These are phyloP conservation scores for Rhodotorula taiwanensis DNA, from an alignment of 768 basidiomycete species.

Conservation along the genomic window DNA sequence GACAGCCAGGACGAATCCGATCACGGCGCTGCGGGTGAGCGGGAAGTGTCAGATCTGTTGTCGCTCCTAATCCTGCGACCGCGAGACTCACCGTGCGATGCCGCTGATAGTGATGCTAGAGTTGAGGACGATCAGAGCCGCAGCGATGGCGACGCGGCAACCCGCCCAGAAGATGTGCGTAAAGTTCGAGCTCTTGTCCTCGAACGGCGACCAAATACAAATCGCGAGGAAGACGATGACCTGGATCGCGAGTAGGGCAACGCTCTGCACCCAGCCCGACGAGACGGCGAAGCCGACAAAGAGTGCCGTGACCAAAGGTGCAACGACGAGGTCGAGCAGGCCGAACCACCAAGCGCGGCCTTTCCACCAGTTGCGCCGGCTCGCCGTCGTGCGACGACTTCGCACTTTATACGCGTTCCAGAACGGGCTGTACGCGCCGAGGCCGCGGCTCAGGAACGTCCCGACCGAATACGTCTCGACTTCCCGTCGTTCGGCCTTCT, in stretches of 20 bases:
- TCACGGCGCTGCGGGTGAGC: constrained; percentile 23
- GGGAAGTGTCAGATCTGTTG: rapidly evolving
- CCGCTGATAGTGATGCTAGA: constrained; percentile 24
- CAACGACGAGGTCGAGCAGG: constrained; percentile 55
- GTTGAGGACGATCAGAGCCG: constrained; percentile 31
- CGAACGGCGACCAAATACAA: constrained; percentile 30
- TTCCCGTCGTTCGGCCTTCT: constrained; percentile 56
- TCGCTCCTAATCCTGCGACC: too few species aligned
- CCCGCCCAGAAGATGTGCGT: constrained; percentile 29
- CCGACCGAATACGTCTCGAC: constrained; percentile 44
- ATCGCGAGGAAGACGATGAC: constrained; percentile 19
- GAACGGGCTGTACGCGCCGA: constrained; percentile 51
- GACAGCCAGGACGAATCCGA: constrained; percentile 31
- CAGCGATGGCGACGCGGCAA: constrained; percentile 23
- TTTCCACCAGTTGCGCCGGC: constrained; percentile 22
- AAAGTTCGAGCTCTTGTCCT: constrained; percentile 27
- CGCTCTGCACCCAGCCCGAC: constrained; percentile 29
- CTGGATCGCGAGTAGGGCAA: constrained; percentile 30
- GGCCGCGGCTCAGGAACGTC: constrained; percentile 56
- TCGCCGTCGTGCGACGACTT: constrained; percentile 6
- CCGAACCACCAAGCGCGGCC: constrained; percentile 50
- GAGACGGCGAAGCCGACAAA: constrained; percentile 51
- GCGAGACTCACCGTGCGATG: constrained; percentile 27
- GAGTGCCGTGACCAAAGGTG: constrained; percentile 61
- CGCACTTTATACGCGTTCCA: constrained; percentile 31